Percentiles rank a stretch among this genome's conserved stretches.
These are phyloP conservation scores for Sclerotinia nivalis DNA, from an alignment of 2,329 filamentous ascomycete species.

Conservation along the genomic window DNA sequence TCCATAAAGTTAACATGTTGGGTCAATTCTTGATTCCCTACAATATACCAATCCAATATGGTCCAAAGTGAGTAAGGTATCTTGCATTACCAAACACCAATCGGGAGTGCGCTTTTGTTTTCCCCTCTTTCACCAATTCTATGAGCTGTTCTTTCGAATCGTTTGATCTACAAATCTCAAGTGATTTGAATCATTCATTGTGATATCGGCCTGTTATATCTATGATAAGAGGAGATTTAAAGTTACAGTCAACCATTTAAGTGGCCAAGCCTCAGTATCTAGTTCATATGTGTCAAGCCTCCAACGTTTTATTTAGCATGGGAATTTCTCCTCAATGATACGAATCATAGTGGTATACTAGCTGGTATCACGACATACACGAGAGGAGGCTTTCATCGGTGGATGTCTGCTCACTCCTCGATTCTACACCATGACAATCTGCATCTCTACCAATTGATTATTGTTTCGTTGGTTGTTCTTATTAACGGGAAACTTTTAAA, in stretches of 20 bases:
- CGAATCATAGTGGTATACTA: not conserved
- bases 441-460: not conserved
- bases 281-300: not conserved
- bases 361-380: conserved; percentile 9
- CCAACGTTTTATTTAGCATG: not conserved
- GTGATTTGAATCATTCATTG: not conserved
- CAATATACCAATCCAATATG: too few relatives aligned
- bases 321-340: not conserved
- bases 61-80: too few relatives aligned
- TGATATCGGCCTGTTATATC: not conserved
- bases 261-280: not conserved
- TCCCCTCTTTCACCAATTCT: not conserved
- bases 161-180: conserved; percentile 2
- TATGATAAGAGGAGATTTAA: not conserved
- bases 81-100: too few relatives aligned
- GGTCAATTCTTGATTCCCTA: too few relatives aligned
- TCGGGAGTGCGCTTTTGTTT: not conserved
- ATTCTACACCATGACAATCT: not conserved
- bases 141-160: not conserved
- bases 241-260: not conserved
- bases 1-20: too few relatives aligned
- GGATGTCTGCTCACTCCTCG: not conserved
- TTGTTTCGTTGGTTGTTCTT: not conserved
- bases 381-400: not conserved
- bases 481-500: not conserved